A percentile compares a stretch with the other conserved stretches of the same genome.
Evolutionary conservation across 352 stramenopile species (phyloP).

Genomic region (Pythium brachiatum): DNA sequence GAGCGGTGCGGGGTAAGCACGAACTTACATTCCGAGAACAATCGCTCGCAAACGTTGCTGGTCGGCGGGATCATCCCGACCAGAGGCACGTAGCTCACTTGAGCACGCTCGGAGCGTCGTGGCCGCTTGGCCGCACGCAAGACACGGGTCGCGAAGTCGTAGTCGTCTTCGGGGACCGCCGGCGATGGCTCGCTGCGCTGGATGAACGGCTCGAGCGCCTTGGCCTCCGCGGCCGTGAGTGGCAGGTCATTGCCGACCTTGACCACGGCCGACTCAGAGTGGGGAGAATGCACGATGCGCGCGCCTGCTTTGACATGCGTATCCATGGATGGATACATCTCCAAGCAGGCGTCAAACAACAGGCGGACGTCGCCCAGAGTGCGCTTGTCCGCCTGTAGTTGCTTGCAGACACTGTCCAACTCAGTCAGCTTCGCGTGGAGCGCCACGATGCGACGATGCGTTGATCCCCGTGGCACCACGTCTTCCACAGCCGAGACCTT

Average conservation of each 20-base stretch:
- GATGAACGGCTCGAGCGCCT: conserved; percentile 1
- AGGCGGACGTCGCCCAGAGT: conserved; percentile 13
- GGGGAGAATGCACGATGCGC: conserved; percentile 15
- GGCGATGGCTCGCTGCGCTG: no score
- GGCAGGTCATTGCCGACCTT: conserved; percentile 14
- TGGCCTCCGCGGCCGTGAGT: background rate
- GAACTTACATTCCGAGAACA: conserved; percentile 10
- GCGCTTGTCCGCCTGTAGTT: conserved; percentile 9
- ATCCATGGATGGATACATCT: conserved; percentile 19
- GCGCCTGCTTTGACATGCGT: conserved; percentile 9
- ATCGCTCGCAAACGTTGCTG: conserved; percentile 6
- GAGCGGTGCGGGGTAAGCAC: conserved; percentile 10
- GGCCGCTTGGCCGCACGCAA: conserved; percentile 14
- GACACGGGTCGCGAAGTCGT: conserved; percentile 11
- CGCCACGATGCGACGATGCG: conserved; percentile 8
- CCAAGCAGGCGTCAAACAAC: conserved; percentile 4
- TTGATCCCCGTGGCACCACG: background rate
- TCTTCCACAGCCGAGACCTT: conserved; percentile 9
- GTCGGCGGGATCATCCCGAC: background rate
- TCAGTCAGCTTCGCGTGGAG: conserved; percentile 17
- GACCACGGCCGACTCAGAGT: conserved; percentile 16
- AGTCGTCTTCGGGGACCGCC: background rate
- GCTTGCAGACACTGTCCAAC: conserved; percentile 23
- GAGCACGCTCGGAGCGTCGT: background rate
- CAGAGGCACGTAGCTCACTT: background rate